phyloP scores from a whole-genome alignment of 305 asterid genomes.

The Ajuga reptans region DNA sequence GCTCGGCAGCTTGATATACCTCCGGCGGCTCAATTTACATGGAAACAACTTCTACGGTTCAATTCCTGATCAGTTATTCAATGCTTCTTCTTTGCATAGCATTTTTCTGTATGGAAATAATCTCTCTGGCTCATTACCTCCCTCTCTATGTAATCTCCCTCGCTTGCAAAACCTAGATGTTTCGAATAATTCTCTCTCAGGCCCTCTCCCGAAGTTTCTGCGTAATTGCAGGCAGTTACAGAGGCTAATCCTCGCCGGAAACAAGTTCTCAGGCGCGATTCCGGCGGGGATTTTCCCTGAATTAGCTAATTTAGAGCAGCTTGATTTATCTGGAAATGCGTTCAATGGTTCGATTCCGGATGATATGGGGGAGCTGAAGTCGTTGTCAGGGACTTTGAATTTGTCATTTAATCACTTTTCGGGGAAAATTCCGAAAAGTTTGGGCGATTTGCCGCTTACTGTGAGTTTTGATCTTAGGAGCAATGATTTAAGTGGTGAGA shows the following conservation, averaged over 20 bases:
- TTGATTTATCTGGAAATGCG: constrained; percentile 59
- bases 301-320: constrained; percentile 68
- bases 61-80: constrained; percentile 78
- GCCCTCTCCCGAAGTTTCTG: constrained; percentile 53
- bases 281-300: constrained; percentile 72
- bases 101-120: constrained; percentile 73
- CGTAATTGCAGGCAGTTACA: constrained; percentile 72
- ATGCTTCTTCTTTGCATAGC: constrained; percentile 84
- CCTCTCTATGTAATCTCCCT: constrained; percentile 60
- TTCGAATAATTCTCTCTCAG: constrained; percentile 67
- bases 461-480: constrained; percentile 83
- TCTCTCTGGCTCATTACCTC: constrained; percentile 70
- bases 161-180: constrained; percentile 77
- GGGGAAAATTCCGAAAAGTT: constrained; percentile 58
- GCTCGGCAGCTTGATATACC: constrained; percentile 65
- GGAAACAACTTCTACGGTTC: constrained; percentile 72
- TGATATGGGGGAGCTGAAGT: constrained; percentile 74
- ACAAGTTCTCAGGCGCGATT: constrained; percentile 62
- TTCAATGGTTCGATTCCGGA: constrained; percentile 67
- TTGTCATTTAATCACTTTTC: constrained; percentile 64
- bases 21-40: constrained; percentile 83
- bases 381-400: constrained; percentile 67
- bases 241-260: constrained; percentile 57
- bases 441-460: constrained; percentile 71
- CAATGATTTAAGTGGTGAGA: constrained; percentile 69